Percentiles rank a stretch among this genome's conserved stretches.
Evolutionary conservation across 2,329 filamentous ascomycete genomes (phyloP).

Genomic region (Beauveria caledonica): DNA sequence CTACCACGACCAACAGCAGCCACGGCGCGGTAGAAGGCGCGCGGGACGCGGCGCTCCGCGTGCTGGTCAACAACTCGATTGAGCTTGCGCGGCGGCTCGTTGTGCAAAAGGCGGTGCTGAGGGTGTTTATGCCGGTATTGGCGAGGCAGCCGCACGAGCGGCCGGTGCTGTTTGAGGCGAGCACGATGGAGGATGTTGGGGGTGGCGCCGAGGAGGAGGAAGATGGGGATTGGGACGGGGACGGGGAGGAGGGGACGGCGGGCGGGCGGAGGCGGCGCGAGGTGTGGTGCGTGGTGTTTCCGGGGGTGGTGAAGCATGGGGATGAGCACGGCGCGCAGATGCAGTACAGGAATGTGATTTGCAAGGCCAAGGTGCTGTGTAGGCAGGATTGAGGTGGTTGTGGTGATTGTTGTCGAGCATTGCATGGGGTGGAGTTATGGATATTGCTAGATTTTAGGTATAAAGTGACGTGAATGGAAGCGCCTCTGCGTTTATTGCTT

Average conservation of each 20-base stretch:
- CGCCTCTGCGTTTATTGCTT: too few relatives aligned
- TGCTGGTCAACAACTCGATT: slow-evolving; percentile 44
- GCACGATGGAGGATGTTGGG: slow-evolving; percentile 58
- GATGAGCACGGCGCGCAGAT: slow-evolving; percentile 55
- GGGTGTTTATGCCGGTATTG: slow-evolving; percentile 46
- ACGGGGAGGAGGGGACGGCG: slow-evolving; percentile 30
- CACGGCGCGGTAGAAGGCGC: slow-evolving; percentile 19
- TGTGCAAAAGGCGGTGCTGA: slow-evolving; percentile 51
- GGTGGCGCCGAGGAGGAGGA: slow-evolving; percentile 49
- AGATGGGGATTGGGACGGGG: slow-evolving; percentile 45
- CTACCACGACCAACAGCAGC: too few relatives aligned
- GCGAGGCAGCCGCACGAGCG: slow-evolving; percentile 41
- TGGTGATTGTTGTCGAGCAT: too few relatives aligned
- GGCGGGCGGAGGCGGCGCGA: slow-evolving; percentile 36
- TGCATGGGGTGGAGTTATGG: too few relatives aligned
- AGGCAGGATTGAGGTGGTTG: slow-evolving; percentile 27
- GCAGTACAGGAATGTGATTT: slow-evolving; percentile 54
- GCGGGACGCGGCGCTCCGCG: slow-evolving; percentile 45
- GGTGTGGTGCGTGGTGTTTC: slow-evolving; percentile 56
- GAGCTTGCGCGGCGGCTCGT: slow-evolving; percentile 48
- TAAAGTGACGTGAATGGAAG: too few relatives aligned
- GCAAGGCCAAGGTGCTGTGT: slow-evolving; percentile 59
- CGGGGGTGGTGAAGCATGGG: slow-evolving; percentile 55
- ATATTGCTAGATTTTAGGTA: too few relatives aligned
- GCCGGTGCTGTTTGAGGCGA: slow-evolving; percentile 43